Percentiles rank a stretch among this genome's conserved stretches.
phyloP scores from a whole-genome alignment of 129 eudicot species.

The Helianthus annuus region DNA sequence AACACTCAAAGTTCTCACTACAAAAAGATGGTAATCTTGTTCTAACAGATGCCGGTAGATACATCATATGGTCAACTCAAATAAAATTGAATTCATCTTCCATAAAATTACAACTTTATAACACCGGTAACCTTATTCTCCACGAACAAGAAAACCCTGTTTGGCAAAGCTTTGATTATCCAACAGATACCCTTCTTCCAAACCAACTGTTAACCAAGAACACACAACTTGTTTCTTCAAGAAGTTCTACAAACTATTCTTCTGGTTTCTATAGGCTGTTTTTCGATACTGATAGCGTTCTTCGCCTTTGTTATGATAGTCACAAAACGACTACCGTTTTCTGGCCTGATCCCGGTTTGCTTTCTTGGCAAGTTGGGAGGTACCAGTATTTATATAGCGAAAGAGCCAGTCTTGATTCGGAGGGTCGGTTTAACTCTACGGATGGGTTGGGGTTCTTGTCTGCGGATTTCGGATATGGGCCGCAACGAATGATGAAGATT shows the following conservation, averaged over 20 bases:
- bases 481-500: constrained; percentile 37
- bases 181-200: constrained; percentile 66
- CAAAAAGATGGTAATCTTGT: constrained; percentile 40
- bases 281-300: constrained; percentile 47
- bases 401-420: constrained; percentile 31
- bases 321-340: constrained; percentile 4
- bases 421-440: constrained; percentile 37
- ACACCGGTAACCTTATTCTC: constrained; percentile 64
- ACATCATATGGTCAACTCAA: constrained; percentile 39
- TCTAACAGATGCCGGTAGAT: constrained; percentile 38
- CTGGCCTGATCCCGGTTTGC: constrained; percentile 25
- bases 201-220: constrained; percentile 32
- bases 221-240: constrained; percentile 39
- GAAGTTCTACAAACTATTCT: constrained; percentile 32
- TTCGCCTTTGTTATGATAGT: constrained; percentile 43
- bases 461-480: constrained; percentile 30
- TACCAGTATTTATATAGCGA: constrained; percentile 20
- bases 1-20: constrained; percentile 32
- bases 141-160: background rate
- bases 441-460: constrained; percentile 26
- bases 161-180: constrained; percentile 72
- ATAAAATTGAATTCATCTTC: constrained; percentile 30
- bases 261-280: constrained; percentile 46
- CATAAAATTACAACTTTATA: constrained; percentile 28
- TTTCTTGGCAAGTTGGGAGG: constrained; percentile 23